Evolutionary conservation across 495 filamentous ascomycete genomes (phyloP).

Genomic region (Penicilliopsis zonata): DNA sequence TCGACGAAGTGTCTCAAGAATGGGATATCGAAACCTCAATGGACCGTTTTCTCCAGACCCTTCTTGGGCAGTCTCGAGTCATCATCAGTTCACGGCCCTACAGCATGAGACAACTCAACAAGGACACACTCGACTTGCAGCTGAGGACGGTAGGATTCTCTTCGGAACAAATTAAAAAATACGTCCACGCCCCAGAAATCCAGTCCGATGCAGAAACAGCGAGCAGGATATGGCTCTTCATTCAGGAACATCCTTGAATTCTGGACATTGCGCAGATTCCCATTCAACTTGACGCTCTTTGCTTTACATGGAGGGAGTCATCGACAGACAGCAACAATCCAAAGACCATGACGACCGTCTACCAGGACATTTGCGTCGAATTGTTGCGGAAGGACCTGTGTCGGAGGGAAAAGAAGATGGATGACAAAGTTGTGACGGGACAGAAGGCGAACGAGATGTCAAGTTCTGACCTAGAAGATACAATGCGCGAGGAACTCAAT

Average conservation of each 20-base stretch:
- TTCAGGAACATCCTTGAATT: conserved; percentile 19
- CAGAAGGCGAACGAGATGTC: too few relatives aligned
- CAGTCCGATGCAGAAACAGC: conserved; percentile 11
- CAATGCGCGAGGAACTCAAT: conserved; percentile 10
- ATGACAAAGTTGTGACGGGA: too few relatives aligned
- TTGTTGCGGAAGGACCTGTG: conserved; percentile 30
- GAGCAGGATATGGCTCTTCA: conserved; percentile 18
- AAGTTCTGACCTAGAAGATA: too few relatives aligned
- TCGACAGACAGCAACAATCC: conserved; percentile 3
- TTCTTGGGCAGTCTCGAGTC: conserved; percentile 19
- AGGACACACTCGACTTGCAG: conserved; percentile 1
- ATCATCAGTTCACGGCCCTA: conserved; percentile 3
- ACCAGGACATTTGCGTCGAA: conserved; percentile 21
- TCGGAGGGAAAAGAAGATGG: too few relatives aligned
- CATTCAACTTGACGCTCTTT: conserved; percentile 35
- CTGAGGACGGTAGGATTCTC: conserved; percentile 2
- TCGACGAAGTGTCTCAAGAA: conserved; percentile 22
- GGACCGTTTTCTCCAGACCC: conserved; percentile 11
- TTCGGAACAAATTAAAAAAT: neutral
- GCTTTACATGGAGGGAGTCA: conserved; percentile 23
- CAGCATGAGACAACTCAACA: neutral
- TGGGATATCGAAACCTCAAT: conserved; percentile 6
- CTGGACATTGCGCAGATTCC: conserved; percentile 29
- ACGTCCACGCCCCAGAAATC: conserved; percentile 19
- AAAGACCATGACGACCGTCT: conserved; percentile 30